A percentile compares a stretch with the other conserved stretches of the same genome.
Conservation (phyloP, 306 rosid species). For the Aeschynomene evenia region DNA sequence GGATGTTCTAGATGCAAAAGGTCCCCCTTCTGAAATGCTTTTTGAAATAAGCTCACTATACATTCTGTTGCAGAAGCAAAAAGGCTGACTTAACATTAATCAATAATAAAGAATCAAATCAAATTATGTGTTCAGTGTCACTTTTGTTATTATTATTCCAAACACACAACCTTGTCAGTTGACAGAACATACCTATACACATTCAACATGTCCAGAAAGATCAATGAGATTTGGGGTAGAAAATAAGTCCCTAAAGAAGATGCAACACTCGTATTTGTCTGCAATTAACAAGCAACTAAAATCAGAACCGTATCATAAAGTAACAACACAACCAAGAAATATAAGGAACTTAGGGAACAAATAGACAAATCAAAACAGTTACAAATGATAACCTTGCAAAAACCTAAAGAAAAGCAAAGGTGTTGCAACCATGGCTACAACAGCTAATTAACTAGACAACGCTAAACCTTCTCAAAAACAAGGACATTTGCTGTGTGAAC, state of each 20-base stretch:
- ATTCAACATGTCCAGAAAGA: constrained; percentile 96
- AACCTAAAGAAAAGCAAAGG: constrained; percentile 1
- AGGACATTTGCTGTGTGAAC: background rate
- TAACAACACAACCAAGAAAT: background rate
- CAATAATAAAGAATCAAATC: background rate
- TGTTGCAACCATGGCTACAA: constrained; percentile 1
- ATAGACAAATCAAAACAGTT: background rate
- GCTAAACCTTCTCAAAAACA: background rate
- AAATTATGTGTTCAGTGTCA: background rate
- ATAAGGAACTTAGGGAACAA: background rate
- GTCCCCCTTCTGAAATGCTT: constrained; percentile 91
- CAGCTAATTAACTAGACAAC: background rate
- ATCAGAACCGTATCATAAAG: background rate
- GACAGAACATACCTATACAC: constrained; percentile 75
- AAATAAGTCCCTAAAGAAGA: constrained; percentile 89
- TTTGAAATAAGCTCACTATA: constrained; percentile 96
- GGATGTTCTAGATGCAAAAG: constrained; percentile 82
- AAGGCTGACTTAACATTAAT: background rate
- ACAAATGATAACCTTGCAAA: background rate
- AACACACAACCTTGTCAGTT: background rate
- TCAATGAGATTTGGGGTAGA: constrained; percentile 79
- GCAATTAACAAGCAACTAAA: constrained; percentile 34
- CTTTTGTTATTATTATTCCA: background rate
- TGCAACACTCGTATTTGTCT: constrained; percentile 97
- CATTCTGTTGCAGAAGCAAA: constrained; percentile 65